Base-by-base conservation (phyloP, 1,284 basidiomycete species). In the Peniophora sp. region DNA sequence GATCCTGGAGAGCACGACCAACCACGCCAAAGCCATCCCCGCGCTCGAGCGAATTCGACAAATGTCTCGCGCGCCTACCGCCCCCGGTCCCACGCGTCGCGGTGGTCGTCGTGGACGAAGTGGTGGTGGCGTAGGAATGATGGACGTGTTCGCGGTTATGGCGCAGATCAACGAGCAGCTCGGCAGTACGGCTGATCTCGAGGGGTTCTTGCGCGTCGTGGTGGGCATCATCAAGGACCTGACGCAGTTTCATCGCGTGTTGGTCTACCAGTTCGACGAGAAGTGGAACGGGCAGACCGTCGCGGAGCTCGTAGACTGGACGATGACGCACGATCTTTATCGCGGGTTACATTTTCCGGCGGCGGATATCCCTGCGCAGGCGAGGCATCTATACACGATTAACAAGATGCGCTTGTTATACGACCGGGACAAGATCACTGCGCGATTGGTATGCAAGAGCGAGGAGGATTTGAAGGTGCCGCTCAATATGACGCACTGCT, bases 91-190 rank as follows among this genome's bases (percentile, higher is more conserved):
- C 55, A 57, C 60, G 47, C 52, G 59, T 49, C 38, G 59, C 17
- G 36, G 46, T 11, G 50, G 47, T 22, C 50, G 54, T 6, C 57
- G 63, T 3, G 53, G 61, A 19, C 54, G 60, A 2, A 54, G 56
- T 12, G 61, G 58, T 2, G 67, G 60, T 25, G 69, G 70, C 14
- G 76, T 80, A 0, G 85, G 84, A 8, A 85, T 86, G 67, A 82
- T 92, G 80, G 88, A 92, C 60, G 77, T 91, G 1, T 87, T 92
- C 55, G 81, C 85, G 0, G 81, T 93, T 6, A 79, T 93, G 59
- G 77, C 80, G 24, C 89, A 94, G 65, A 87, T 92, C 61, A 92
- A 92, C 64, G 88, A 93, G 56, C 91, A 94, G 65, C 75, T 93
- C 3, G 81, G 81, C 0, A 74, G 76, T 3, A 84, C 89, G 2